Evolutionary conservation across 768 basidiomycete species (phyloP).

Genomic region (Termitomyces sp.): DNA sequence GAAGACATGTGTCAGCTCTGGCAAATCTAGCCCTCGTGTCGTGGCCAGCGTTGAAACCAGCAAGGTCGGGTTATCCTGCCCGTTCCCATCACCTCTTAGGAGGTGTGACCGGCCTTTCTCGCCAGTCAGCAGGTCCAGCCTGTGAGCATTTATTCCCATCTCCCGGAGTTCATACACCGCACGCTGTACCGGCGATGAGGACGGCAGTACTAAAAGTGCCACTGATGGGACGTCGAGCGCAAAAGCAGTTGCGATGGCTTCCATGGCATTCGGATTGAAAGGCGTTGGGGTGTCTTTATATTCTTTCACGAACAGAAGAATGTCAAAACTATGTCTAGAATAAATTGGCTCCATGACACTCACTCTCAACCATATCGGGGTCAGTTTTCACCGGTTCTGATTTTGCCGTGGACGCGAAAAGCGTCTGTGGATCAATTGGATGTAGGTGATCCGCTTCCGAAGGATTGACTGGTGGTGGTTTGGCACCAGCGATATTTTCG

Average conservation of each 20-base stretch:
- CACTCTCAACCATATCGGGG: slow-evolving; percentile 17
- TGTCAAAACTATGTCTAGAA: slow-evolving; percentile 1
- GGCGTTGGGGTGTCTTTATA: slow-evolving; percentile 40
- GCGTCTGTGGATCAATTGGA: slow-evolving; percentile 12
- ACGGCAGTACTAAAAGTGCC: slow-evolving; percentile 64
- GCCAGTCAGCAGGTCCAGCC: slow-evolving; percentile 44
- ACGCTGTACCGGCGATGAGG: slow-evolving; percentile 53
- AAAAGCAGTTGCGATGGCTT: slow-evolving; percentile 65
- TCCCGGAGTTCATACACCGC: slow-evolving; percentile 58
- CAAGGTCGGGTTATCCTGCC: slow-evolving; percentile 49
- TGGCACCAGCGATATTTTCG: slow-evolving; percentile 49
- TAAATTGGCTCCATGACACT: slow-evolving; percentile 3
- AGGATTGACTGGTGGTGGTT: slow-evolving; percentile 4
- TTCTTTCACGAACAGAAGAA: slow-evolving; percentile 37
- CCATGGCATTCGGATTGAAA: slow-evolving; percentile 50
- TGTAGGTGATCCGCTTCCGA: slow-evolving; percentile 7
- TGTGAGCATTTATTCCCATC: slow-evolving; percentile 63
- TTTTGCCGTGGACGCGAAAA: slow-evolving; percentile 12
- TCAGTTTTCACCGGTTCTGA: slow-evolving; percentile 13
- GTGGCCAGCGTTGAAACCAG: slow-evolving; percentile 67
- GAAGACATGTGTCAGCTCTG: slow-evolving; percentile 69
- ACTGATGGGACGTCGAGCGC: slow-evolving; percentile 66
- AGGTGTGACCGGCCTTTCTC: slow-evolving; percentile 39
- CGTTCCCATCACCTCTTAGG: slow-evolving; percentile 24
- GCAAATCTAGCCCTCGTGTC: slow-evolving; percentile 69